Conservation (phyloP, 352 stramenopile species). For the Globisporangium spiculum region DNA sequence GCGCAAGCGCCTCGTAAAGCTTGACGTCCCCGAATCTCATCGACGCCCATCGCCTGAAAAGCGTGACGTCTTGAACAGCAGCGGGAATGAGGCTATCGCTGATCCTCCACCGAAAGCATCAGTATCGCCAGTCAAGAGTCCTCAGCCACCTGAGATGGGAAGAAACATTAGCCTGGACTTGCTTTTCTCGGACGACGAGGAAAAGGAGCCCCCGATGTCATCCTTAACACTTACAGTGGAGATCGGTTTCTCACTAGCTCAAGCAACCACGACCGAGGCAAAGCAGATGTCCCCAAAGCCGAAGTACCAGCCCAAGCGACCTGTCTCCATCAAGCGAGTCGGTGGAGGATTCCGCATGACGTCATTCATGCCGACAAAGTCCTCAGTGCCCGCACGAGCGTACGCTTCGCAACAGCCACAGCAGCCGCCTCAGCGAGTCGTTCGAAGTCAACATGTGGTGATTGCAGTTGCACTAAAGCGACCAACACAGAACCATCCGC, state of each 20-base stretch:
- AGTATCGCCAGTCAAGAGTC: background rate
- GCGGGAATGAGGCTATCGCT: background rate
- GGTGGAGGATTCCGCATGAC: constrained; percentile 56
- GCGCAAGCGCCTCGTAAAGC: constrained; percentile 10
- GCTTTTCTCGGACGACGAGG: constrained; percentile 46
- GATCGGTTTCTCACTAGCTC: background rate
- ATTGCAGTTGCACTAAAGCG: constrained; percentile 6
- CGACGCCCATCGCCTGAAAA: background rate
- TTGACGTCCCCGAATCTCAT: background rate
- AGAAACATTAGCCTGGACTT: constrained; percentile 46
- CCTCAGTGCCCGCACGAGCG: constrained; percentile 6
- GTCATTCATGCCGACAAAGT: constrained; percentile 15
- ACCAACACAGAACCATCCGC: background rate
- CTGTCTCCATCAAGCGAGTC: constrained; percentile 43
- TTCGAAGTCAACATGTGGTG: background rate
- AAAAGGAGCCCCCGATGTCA: background rate
- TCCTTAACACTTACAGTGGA: background rate
- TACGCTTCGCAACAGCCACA: constrained; percentile 13
- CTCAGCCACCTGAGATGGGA: background rate
- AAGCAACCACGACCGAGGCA: background rate
- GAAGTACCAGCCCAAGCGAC: constrained; percentile 11
- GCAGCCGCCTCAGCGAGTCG: background rate
- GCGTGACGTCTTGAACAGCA: background rate
- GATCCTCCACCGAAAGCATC: background rate
- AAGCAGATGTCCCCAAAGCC: background rate